These are phyloP conservation scores for Adansonia madagascariensis DNA, from an alignment of 441 rosid genomes.

Conservation along the genomic window DNA sequence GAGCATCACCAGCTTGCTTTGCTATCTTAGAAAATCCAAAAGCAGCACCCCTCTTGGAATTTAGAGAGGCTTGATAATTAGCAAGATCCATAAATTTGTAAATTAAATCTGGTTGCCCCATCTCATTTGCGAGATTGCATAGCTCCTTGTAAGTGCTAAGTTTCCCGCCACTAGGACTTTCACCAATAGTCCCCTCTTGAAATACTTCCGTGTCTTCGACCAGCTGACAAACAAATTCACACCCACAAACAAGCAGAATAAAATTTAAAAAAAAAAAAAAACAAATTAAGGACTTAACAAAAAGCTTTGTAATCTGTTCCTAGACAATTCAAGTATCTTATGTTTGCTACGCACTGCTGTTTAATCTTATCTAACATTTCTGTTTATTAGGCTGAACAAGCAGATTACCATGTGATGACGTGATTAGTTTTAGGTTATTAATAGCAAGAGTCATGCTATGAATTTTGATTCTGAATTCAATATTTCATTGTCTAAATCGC, in stretches of 20 bases:
- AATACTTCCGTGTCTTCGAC: slow-evolving; percentile 94
- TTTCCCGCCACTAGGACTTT: slow-evolving; percentile 86
- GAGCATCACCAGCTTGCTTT: slow-evolving; percentile 99
- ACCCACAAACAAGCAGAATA: slow-evolving; percentile 25
- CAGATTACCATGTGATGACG: slow-evolving; percentile 5
- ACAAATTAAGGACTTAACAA: not conserved
- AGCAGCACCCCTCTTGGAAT: slow-evolving; percentile 98
- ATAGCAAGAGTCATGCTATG: not conserved
- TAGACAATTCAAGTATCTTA: not conserved
- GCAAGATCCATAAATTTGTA: slow-evolving; percentile 99
- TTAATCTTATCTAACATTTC: slow-evolving; percentile 1
- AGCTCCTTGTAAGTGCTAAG: slow-evolving; percentile 97
- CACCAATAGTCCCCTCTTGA: slow-evolving; percentile 93
- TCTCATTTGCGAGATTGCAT: slow-evolving; percentile 95
- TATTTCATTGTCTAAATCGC: not conserved
- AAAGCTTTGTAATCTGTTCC: not conserved
- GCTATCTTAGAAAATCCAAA: slow-evolving; percentile 98
- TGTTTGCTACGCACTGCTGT: not conserved
- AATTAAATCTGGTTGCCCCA: slow-evolving; percentile 98
- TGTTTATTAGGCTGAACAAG: not conserved
- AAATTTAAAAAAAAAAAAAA: not conserved
- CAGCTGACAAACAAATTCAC: slow-evolving; percentile 55
- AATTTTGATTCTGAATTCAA: not conserved
- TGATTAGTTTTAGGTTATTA: not conserved
- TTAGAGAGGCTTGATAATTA: slow-evolving; percentile 88